A percentile compares a stretch with the other conserved stretches of the same genome.
Evolutionary conservation across 148 eudicot species (phyloP).

Genomic region (Spergularia bocconei): DNA sequence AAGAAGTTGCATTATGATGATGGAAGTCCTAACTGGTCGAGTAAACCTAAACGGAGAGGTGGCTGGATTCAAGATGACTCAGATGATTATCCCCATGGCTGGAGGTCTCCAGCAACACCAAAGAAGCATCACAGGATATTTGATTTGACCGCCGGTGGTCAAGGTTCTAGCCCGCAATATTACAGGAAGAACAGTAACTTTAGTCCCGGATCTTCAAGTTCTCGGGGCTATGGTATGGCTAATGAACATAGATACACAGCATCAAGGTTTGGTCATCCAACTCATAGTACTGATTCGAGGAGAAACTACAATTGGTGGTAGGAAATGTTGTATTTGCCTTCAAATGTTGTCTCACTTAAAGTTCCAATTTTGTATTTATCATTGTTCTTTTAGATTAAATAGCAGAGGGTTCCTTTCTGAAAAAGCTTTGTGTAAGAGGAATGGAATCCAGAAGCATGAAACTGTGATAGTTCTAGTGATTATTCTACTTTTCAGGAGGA

Average conservation of each 20-base stretch:
- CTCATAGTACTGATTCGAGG: constrained; percentile 34
- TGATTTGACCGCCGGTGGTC: constrained; percentile 31
- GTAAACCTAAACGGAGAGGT: constrained; percentile 48
- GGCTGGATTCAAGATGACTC: constrained; percentile 75
- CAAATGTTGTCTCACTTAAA: background rate
- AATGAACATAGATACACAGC: constrained; percentile 42
- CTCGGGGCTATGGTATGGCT: constrained; percentile 35
- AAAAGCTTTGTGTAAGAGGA: background rate
- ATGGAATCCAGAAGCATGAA: background rate
- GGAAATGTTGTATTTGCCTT: constrained; percentile 7
- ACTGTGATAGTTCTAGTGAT: background rate
- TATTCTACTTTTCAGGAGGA: background rate
- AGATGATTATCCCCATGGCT: constrained; percentile 37
- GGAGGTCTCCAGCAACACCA: constrained; percentile 66
- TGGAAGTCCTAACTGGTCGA: constrained; percentile 31
- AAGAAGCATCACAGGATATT: constrained; percentile 34
- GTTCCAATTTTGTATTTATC: constrained; percentile 9
- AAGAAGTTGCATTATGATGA: constrained; percentile 39
- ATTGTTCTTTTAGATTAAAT: constrained; percentile 6
- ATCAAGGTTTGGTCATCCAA: constrained; percentile 45
- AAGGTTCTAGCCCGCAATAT: constrained; percentile 40
- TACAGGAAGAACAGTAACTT: constrained; percentile 29
- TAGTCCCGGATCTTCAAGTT: constrained; percentile 33
- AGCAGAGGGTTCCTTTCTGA: background rate
- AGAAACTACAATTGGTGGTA: constrained; percentile 49